Evolutionary conservation across 2,329 filamentous ascomycete genomes (phyloP), one percentile per base, ranked within the genome.

Genomic region (Cladosporium sp.): DNA sequence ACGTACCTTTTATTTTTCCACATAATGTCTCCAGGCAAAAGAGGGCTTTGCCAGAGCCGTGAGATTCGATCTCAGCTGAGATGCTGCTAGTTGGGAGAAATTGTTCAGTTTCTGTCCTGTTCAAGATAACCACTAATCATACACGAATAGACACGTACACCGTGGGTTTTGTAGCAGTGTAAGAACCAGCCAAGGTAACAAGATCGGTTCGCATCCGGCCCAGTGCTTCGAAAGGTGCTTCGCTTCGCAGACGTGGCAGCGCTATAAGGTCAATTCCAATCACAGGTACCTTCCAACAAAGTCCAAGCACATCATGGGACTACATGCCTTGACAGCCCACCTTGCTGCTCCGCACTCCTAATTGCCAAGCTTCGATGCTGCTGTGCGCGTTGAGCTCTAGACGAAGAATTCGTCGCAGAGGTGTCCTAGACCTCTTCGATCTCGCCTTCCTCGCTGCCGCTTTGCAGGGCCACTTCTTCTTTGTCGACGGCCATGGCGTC

Each of bases 371-470:
- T 15, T 28, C 22, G 14, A 8, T 3, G 4, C n/a, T 30, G 4
- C 1, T 28, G 43, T 15, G 42, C 14, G 25, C 43, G 43, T 8
- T 12, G n/a, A 30, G 25, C 6, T 30, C 43, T 30, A n/a, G 43
- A 28, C 55, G 55, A 59, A 49, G 54, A n/a, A 6, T 15, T 45
- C 51, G 47, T 57, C 52, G 28, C 4, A 28, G 54, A 56, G 42
- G 42, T 8, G 11, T 19, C 40, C 63, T 77, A 79, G 60, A 78
- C 74, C 79, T 97, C 92, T 75, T 96, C 94, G 67, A 99, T 97
- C 78, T 99, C 94, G 55, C 94, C 94, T 75, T 99, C 94, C 76
- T 99, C 94, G 70, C 92, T 97, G 55, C 94, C 94, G 60, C 89
- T 93, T 69, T 89, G 87, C 58, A 92, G 80, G 58, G 81, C 78